These are phyloP conservation scores for Rhodotorula sp. DNA, from an alignment of 1,284 basidiomycete species.

Conservation along the genomic window DNA sequence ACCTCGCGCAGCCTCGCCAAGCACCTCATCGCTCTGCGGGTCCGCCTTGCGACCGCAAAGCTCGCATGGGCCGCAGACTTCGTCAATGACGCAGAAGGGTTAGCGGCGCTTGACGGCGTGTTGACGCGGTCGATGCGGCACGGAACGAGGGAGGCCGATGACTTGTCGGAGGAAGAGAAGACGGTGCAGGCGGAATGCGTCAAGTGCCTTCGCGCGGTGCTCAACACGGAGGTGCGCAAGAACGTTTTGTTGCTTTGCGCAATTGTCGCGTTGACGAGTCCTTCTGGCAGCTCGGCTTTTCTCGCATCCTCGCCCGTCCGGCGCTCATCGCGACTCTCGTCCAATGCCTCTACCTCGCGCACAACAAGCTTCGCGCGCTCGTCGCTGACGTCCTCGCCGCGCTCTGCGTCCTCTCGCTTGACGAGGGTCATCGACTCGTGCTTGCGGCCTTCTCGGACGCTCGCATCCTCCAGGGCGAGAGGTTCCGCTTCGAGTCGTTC, in stretches of 20 bases:
- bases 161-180: slow-evolving; percentile 65
- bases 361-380: slow-evolving; percentile 69
- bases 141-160: slow-evolving; percentile 50
- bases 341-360: slow-evolving; percentile 62
- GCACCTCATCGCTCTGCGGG: slow-evolving; percentile 76
- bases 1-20: slow-evolving; percentile 66
- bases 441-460: slow-evolving; percentile 77
- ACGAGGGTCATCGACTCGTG: slow-evolving; percentile 70
- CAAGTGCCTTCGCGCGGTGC: slow-evolving; percentile 74
- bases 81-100: slow-evolving; percentile 60
- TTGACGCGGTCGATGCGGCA: slow-evolving; percentile 48
- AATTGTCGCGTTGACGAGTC: too few relatives aligned
- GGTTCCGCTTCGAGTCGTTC: slow-evolving; percentile 75
- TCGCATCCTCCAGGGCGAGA: slow-evolving; percentile 66
- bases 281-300: slow-evolving; percentile 73
- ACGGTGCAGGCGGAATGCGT: slow-evolving; percentile 68
- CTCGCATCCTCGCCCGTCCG: slow-evolving; percentile 64
- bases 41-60: slow-evolving; percentile 79
- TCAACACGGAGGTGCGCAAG: slow-evolving; percentile 79
- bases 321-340: slow-evolving; percentile 70
- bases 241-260: background rate
- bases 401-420: slow-evolving; percentile 70
- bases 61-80: slow-evolving; percentile 77
- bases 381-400: slow-evolving; percentile 77
- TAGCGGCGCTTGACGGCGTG: slow-evolving; percentile 62